Percentiles rank a stretch among this genome's conserved stretches.
Conservation (phyloP, 2,329 filamentous ascomycete genomes). For the Penicillium sp. region DNA sequence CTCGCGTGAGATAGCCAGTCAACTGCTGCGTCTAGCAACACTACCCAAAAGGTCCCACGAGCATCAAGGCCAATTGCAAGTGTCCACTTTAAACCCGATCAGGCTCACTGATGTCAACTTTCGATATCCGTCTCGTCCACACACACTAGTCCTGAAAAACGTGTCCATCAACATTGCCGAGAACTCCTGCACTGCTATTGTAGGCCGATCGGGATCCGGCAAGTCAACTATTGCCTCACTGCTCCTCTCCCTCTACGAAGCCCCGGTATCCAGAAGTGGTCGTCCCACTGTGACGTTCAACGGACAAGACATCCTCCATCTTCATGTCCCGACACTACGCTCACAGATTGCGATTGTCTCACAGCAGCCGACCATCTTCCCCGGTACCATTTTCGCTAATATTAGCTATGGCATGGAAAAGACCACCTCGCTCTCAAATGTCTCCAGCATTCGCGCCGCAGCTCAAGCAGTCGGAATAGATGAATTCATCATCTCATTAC, state of each 20-base stretch:
- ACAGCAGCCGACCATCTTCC: slow-evolving; percentile 63
- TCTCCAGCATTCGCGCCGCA: slow-evolving; percentile 53
- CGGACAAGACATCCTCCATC: slow-evolving; percentile 53
- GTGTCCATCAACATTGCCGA: slow-evolving; percentile 64
- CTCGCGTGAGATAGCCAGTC: slow-evolving; percentile 68
- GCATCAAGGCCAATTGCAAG: slow-evolving; percentile 48
- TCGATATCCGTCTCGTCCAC: slow-evolving; percentile 62
- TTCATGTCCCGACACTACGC: slow-evolving; percentile 62
- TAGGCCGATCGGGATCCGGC: slow-evolving; percentile 82
- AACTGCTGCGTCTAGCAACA: slow-evolving; percentile 67
- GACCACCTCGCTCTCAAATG: slow-evolving; percentile 50
- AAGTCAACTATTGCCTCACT: slow-evolving; percentile 82
- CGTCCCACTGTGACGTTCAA: slow-evolving; percentile 51
- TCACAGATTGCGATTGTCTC: slow-evolving; percentile 59
- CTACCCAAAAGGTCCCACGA: slow-evolving; percentile 62
- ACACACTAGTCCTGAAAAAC: slow-evolving; percentile 56
- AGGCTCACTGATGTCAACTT: slow-evolving; percentile 66
- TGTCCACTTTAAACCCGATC: slow-evolving; percentile 50
- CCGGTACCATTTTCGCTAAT: slow-evolving; percentile 43
- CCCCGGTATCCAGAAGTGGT: slow-evolving; percentile 22
- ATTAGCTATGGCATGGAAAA: slow-evolving; percentile 73
- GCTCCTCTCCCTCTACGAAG: slow-evolving; percentile 67
- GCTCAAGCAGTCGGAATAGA: slow-evolving; percentile 62
- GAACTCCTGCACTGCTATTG: slow-evolving; percentile 70
- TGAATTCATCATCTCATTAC: slow-evolving; percentile 71